phyloP scores from a whole-genome alignment of 2,329 filamentous ascomycete species.

The Zymoseptoria pseudotritici region DNA sequence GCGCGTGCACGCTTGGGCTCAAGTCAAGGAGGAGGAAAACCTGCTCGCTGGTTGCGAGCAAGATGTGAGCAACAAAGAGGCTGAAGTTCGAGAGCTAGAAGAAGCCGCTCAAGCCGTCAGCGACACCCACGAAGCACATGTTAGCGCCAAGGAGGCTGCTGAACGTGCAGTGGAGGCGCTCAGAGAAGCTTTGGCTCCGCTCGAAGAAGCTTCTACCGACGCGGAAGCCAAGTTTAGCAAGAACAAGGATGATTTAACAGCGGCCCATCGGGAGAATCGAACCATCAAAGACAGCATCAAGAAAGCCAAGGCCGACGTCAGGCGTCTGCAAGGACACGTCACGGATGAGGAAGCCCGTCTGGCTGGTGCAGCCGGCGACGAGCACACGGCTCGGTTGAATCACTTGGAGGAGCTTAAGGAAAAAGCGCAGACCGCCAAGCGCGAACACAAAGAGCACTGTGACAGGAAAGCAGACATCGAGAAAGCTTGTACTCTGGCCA shows the following conservation, averaged over 20 bases:
- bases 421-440: constrained; percentile 39
- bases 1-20: constrained; percentile 74
- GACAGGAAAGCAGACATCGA: constrained; percentile 30
- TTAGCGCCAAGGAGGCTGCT: constrained; percentile 34
- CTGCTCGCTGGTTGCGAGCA: constrained; percentile 23
- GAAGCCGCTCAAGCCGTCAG: constrained; percentile 38
- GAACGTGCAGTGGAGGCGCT: constrained; percentile 29
- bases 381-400: constrained; percentile 53
- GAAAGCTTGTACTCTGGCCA: constrained; percentile 29
- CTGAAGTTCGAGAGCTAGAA: constrained; percentile 40
- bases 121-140: constrained; percentile 37
- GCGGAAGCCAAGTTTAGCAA: constrained; percentile 47
- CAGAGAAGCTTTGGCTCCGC: constrained; percentile 32
- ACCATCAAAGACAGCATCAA: constrained; percentile 55
- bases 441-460: constrained; percentile 35
- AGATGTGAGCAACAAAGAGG: constrained; percentile 31
- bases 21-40: constrained; percentile 69
- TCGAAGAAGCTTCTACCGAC: constrained; percentile 42
- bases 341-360: constrained; percentile 54
- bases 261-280: constrained; percentile 50
- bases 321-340: constrained; percentile 40
- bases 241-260: constrained; percentile 20
- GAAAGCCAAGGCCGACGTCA: constrained; percentile 40
- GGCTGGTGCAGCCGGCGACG: constrained; percentile 56
- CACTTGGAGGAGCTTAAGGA: constrained; percentile 45